A percentile compares a stretch with the other conserved stretches of the same genome.
These are phyloP conservation scores for Diaporthe ilicicola DNA, from an alignment of 2,329 filamentous ascomycete genomes.

Conservation along the genomic window DNA sequence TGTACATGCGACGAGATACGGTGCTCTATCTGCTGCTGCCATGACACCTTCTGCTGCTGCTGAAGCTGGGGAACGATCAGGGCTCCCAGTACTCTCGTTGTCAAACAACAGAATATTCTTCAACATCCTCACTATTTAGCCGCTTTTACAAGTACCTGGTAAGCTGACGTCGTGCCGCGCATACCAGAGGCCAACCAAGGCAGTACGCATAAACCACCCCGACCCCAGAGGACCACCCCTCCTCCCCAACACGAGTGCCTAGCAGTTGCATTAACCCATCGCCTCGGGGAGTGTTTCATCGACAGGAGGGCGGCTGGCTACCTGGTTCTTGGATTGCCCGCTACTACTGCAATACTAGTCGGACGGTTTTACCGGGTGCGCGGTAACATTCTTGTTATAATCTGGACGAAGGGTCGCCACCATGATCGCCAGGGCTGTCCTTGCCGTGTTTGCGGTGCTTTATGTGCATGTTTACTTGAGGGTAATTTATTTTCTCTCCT, in stretches of 20 bases:
- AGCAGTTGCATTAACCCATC: neutral
- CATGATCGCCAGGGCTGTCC: slow-evolving; percentile 29
- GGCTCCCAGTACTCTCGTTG: neutral
- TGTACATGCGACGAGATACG: slow-evolving; percentile 10
- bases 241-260: too few relatives aligned
- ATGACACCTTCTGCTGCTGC: neutral
- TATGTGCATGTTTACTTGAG: slow-evolving; percentile 31
- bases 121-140: too few relatives aligned
- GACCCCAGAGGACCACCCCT: neutral
- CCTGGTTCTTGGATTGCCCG: neutral
- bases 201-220: slow-evolving; percentile 1
- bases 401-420: neutral
- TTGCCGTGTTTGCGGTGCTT: slow-evolving; percentile 27
- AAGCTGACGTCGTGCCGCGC: too few relatives aligned
- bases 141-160: too few relatives aligned
- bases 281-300: slow-evolving; percentile 10
- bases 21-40: neutral
- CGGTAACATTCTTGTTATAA: neutral
- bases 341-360: too few relatives aligned
- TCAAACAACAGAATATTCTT: too few relatives aligned
- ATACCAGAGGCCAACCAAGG: neutral
- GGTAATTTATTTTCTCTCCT: neutral
- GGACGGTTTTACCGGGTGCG: neutral
- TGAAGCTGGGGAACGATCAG: neutral
- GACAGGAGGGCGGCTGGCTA: neutral